Evolutionary conservation across 2,329 filamentous ascomycete species (phyloP), one percentile per base, ranked within the genome.

Genomic region (Thermoascus crustaceus): DNA sequence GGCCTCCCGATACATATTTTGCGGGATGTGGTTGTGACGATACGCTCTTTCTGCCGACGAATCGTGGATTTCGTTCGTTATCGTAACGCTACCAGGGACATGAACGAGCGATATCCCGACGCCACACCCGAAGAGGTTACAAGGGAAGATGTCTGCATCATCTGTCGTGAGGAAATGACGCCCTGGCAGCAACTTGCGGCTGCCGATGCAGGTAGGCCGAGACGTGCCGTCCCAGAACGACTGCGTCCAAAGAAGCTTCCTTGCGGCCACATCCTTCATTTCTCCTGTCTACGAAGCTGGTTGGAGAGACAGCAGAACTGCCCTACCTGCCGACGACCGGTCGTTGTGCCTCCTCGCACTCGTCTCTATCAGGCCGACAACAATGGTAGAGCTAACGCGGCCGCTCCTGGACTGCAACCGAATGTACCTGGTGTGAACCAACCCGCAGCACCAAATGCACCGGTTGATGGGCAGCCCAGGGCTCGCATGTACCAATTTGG

Each of bases 1-100:
- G 91, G 89, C 7, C 71, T 98, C 19, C 91, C 91, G 0, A 93
- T 98, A 42, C 91, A 98, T 55, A 96, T 98, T 39, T 83, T 98
- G 67, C 76, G 91, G 37, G 91, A 98, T 57, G 77, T 96, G 14
- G 94, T 95, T 62, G 78, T 98, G 65, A 96, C 91, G 0, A 82
- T 89, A 33, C 77, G 88, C 34, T 94, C 89, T 2, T 95, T 98
- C 58, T 73, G 85, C 42, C 93, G 91, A 64, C 76, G 89, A 7
- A 77, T 96, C n/a, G 75, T 80, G 43, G 88, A 94, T 46, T 83
- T 95, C 46, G 66, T 94, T 45, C 80, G 85, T 41, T 98, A 96
- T 58, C 80, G 88, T 38, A 86, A 86, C 52, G 91, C 91, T 2
- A 87, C 94, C 3, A 76, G 82, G 47, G 86, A 96, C 55, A 96